These are phyloP conservation scores for Aspergillus sclerotiicarbonarius DNA, from an alignment of 495 filamentous ascomycete genomes.

Conservation along the genomic window DNA sequence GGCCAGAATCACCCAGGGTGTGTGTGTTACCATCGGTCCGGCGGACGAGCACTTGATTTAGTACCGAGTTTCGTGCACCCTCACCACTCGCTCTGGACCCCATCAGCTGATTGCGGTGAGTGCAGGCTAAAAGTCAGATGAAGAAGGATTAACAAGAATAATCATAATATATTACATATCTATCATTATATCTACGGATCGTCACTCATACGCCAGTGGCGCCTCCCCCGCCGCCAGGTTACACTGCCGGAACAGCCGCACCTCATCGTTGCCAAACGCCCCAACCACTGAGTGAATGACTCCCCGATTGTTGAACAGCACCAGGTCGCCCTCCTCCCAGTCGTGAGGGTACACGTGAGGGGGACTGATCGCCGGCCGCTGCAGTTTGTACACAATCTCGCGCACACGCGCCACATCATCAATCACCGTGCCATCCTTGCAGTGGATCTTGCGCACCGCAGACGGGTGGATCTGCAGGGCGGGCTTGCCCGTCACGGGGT, in stretches of 20 bases:
- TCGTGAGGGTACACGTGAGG: conserved; percentile 68
- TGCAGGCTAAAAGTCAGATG: too few relatives aligned
- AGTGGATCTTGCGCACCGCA: conserved; percentile 62
- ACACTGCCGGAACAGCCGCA: conserved; percentile 71
- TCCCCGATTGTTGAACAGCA: conserved; percentile 72
- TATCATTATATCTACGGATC: too few relatives aligned
- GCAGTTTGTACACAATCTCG: conserved; percentile 62
- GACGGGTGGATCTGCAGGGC: conserved; percentile 71
- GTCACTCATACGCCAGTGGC: conserved; percentile 2
- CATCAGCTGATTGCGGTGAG: too few relatives aligned
- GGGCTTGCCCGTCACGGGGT: conserved; percentile 62
- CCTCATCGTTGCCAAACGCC: conserved; percentile 67
- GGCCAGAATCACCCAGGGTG: too few relatives aligned
- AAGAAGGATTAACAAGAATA: too few relatives aligned
- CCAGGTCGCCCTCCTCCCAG: conserved; percentile 71
- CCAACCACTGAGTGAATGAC: conserved; percentile 71
- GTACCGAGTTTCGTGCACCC: too few relatives aligned
- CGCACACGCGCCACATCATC: conserved; percentile 64
- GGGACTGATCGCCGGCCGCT: conserved; percentile 69
- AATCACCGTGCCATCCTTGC: conserved; percentile 59
- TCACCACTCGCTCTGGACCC: too few relatives aligned
- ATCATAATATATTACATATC: too few relatives aligned
- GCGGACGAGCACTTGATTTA: too few relatives aligned
- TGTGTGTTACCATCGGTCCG: too few relatives aligned
- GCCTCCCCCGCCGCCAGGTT: conserved; percentile 59